Percentiles rank a stretch among this genome's conserved stretches.
Conservation (phyloP, 176 grass and related monocot genomes). For the Poa annua region DNA sequence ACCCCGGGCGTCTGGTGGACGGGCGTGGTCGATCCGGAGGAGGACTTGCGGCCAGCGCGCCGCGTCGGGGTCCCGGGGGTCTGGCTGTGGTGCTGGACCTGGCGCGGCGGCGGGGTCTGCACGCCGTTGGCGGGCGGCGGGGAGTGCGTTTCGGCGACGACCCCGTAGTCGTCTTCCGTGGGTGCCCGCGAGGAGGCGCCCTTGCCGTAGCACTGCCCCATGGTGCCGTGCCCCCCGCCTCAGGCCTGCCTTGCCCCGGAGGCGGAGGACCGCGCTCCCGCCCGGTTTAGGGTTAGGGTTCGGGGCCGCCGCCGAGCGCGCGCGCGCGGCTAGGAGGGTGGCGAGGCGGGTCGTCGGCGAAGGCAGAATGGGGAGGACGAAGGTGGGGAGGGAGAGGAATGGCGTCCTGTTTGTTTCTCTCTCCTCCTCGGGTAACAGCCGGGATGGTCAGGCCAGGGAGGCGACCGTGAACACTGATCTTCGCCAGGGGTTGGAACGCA, state of each 20-base stretch:
- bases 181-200: conserved; percentile 47
- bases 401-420: conserved; percentile 43
- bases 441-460: conserved; percentile 15
- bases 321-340: neutral
- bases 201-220: conserved; percentile 95
- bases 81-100: no score
- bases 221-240: conserved; percentile 21
- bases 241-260: neutral
- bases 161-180: conserved; percentile 28
- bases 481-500: neutral
- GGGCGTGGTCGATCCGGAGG: conserved; percentile 50
- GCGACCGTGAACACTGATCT: conserved; percentile 37
- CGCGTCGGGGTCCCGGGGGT: conserved; percentile 30
- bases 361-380: conserved; percentile 8
- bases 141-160: conserved; percentile 25
- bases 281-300: conserved; percentile 48
- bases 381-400: neutral
- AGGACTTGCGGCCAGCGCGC: conserved; percentile 42
- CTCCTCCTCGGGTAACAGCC: conserved; percentile 30
- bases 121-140: conserved; percentile 48
- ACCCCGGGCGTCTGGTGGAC: conserved; percentile 48
- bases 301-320: neutral
- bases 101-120: conserved; percentile 31
- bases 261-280: neutral
- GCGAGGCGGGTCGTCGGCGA: conserved; percentile 27